Evolutionary conservation across 495 filamentous ascomycete genomes (phyloP).

Genomic region (Hamigera avellanea): DNA sequence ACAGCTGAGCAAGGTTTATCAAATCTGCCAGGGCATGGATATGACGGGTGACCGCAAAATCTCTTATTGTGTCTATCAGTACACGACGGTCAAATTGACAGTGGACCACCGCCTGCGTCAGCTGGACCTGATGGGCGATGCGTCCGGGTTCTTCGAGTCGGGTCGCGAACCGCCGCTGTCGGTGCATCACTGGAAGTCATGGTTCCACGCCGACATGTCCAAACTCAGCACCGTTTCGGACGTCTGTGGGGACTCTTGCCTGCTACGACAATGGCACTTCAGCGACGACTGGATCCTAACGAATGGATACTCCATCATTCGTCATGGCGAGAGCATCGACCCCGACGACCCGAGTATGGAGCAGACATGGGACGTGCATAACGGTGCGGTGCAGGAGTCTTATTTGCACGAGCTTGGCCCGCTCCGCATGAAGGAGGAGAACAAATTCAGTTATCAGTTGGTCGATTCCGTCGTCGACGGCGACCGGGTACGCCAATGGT

Average conservation of each 20-base stretch:
- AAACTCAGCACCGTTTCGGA: conserved; percentile 36
- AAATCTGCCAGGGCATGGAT: conserved; percentile 27
- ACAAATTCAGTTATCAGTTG: conserved; percentile 25
- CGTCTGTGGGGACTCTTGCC: conserved; percentile 43
- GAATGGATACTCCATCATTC: conserved; percentile 43
- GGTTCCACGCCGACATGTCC: conserved; percentile 41
- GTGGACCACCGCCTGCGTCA: conserved; percentile 42
- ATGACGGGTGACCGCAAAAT: conserved; percentile 36
- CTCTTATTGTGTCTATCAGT: conserved; percentile 39
- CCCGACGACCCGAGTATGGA: conserved; percentile 28
- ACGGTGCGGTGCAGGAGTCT: conserved; percentile 24
- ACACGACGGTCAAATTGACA: conserved; percentile 37
- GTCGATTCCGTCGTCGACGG: conserved; percentile 20
- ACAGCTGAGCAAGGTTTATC: conserved; percentile 21
- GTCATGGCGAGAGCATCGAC: conserved; percentile 31
- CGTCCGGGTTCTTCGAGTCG: conserved; percentile 44
- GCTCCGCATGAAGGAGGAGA: conserved; percentile 25
- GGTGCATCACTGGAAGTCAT: conserved; percentile 50
- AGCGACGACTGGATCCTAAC: conserved; percentile 43
- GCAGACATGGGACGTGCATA: conserved; percentile 33
- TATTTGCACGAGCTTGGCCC: conserved; percentile 34
- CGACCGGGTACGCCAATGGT: conserved; percentile 28
- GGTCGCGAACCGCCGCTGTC: conserved; percentile 36
- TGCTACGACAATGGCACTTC: conserved; percentile 47
- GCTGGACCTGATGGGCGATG: conserved; percentile 38